Evolutionary conservation across 1,284 basidiomycete species (phyloP).

Genomic region (Chondrostereum purpureum): DNA sequence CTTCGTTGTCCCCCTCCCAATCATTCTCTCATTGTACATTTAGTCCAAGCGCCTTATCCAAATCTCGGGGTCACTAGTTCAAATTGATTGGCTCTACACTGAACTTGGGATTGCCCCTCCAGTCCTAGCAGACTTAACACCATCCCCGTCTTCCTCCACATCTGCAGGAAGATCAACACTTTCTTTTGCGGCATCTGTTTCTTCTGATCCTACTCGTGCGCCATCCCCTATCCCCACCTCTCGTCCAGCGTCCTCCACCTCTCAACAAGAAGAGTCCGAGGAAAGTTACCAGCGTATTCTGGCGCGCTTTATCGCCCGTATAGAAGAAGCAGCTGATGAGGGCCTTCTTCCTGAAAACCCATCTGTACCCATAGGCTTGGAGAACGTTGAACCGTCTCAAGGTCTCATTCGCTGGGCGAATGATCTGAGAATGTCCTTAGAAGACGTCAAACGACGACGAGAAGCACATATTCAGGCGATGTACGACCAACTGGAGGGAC

Average conservation of each 20-base stretch:
- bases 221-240: constrained; percentile 46
- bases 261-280: constrained; percentile 26
- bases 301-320: constrained; percentile 49
- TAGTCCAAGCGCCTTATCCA: constrained; percentile 63
- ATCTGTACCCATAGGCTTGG: constrained; percentile 32
- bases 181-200: constrained; percentile 19
- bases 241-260: constrained; percentile 24
- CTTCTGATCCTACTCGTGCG: constrained; percentile 46
- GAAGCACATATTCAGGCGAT: constrained; percentile 77
- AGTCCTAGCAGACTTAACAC: constrained; percentile 35
- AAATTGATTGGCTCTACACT: constrained; percentile 74
- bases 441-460: constrained; percentile 60
- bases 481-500: constrained; percentile 78
- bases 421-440: constrained; percentile 49
- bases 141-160: constrained; percentile 6
- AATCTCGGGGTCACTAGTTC: constrained; percentile 56
- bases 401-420: constrained; percentile 60
- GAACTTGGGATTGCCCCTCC: constrained; percentile 69
- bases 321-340: constrained; percentile 57
- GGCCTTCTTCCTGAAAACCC: constrained; percentile 30
- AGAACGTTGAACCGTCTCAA: constrained; percentile 64
- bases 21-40: no score
- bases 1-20: not conserved
- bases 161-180: constrained; percentile 5
- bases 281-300: constrained; percentile 53